Conservation (phyloP, 306 rosid species). For the Quercus berberidifolia region DNA sequence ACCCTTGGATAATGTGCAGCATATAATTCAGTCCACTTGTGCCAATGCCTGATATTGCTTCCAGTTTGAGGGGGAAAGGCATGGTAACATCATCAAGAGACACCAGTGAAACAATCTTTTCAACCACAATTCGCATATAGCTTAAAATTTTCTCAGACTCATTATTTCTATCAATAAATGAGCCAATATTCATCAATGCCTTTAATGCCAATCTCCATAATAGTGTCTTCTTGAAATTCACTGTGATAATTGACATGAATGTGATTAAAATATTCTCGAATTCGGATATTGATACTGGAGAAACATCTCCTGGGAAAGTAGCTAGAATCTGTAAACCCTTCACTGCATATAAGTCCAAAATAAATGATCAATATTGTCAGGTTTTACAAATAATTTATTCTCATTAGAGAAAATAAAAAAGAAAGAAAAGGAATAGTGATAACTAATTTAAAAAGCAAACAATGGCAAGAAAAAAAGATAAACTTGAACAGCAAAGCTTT, state of each 20-base stretch:
- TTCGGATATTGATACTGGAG: slow-evolving; percentile 45
- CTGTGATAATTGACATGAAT: slow-evolving; percentile 64
- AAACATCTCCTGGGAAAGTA: slow-evolving; percentile 61
- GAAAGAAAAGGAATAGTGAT: slow-evolving; percentile 5
- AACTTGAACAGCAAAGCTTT: background rate
- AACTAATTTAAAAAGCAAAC: background rate
- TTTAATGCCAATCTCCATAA: slow-evolving; percentile 72
- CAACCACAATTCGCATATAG: slow-evolving; percentile 55
- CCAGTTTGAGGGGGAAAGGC: slow-evolving; percentile 66
- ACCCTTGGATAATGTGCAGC: slow-evolving; percentile 65
- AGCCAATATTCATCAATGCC: slow-evolving; percentile 70
- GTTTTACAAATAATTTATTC: background rate
- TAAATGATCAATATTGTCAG: slow-evolving; percentile 16
- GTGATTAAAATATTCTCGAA: slow-evolving; percentile 61
- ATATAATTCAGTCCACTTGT: slow-evolving; percentile 60
- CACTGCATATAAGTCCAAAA: slow-evolving; percentile 50
- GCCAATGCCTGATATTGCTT: slow-evolving; percentile 69
- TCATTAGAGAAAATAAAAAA: background rate
- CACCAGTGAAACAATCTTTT: slow-evolving; percentile 50
- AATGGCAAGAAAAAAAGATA: background rate
- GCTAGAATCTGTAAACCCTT: slow-evolving; percentile 81
- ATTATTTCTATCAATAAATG: slow-evolving; percentile 42
- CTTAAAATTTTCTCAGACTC: slow-evolving; percentile 62
- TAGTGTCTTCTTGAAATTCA: slow-evolving; percentile 39
- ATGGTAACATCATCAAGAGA: slow-evolving; percentile 44